Conservation (phyloP, 139 green algal species). For the Nannochloris sp. region DNA sequence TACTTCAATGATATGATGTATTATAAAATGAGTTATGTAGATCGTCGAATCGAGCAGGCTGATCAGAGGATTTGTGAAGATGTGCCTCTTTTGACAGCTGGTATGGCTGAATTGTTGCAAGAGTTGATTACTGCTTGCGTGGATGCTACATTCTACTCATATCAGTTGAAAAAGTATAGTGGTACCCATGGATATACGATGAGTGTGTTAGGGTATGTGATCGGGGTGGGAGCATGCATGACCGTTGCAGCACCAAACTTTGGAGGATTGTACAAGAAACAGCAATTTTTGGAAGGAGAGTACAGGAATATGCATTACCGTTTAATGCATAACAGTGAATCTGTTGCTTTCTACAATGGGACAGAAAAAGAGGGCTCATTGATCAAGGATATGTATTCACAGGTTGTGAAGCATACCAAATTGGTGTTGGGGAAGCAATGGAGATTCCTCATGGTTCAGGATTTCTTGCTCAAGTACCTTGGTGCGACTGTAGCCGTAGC, state of each 20-base stretch:
- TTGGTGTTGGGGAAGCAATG: constrained; percentile 49
- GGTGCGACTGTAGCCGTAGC: constrained; percentile 61
- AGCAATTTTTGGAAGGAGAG: constrained; percentile 34
- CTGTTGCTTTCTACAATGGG: constrained; percentile 49
- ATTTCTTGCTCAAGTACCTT: constrained; percentile 74
- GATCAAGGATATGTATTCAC: constrained; percentile 24
- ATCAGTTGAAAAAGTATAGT: constrained; percentile 43
- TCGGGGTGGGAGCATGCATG: constrained; percentile 39
- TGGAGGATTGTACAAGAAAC: constrained; percentile 44
- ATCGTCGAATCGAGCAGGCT: constrained; percentile 41
- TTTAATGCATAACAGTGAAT: constrained; percentile 43
- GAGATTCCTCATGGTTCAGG: constrained; percentile 58
- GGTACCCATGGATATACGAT: constrained; percentile 54
- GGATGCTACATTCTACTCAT: constrained; percentile 55
- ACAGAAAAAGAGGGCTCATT: constrained; percentile 35
- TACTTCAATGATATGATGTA: constrained; percentile 67
- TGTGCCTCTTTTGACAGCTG: constrained; percentile 44
- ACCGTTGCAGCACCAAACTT: constrained; percentile 45
- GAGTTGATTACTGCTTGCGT: constrained; percentile 38
- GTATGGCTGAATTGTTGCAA: constrained; percentile 34
- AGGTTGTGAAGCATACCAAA: constrained; percentile 28
- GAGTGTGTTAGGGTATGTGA: constrained; percentile 52
- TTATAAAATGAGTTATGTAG: constrained; percentile 64
- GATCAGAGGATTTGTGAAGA: constrained; percentile 68
- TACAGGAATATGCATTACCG: constrained; percentile 41